A percentile compares a stretch with the other conserved stretches of the same genome.
Evolutionary conservation across 495 filamentous ascomycete genomes (phyloP).

Genomic region (Cryomyces minteri): DNA sequence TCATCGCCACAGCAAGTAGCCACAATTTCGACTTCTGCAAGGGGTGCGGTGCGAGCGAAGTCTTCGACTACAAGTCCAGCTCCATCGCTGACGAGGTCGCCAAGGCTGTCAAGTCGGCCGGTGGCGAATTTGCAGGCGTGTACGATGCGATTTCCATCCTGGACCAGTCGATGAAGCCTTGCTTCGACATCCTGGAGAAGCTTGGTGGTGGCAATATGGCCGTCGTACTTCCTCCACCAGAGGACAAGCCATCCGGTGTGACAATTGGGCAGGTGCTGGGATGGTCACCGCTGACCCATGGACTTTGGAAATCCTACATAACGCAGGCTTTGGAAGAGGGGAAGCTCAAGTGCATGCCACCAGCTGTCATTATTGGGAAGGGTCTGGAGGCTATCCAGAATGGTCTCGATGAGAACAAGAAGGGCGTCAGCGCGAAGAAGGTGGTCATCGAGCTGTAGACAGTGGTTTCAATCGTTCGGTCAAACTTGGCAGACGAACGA

Average conservation of each 20-base stretch:
- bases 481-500: too few relatives aligned
- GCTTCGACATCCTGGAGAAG: conserved; percentile 17
- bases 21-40: conserved; percentile 17
- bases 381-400: conserved; percentile 20
- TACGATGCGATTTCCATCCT: conserved; percentile 22
- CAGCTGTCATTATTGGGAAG: conserved; percentile 20
- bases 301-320: conserved; percentile 25
- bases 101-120: conserved; percentile 13
- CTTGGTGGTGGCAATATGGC: conserved; percentile 22
- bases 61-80: conserved; percentile 18
- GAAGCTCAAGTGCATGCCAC: conserved; percentile 20
- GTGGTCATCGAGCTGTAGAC: neutral
- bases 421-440: conserved; percentile 17
- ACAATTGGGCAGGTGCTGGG: conserved; percentile 10
- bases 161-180: conserved; percentile 2
- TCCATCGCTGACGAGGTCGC: conserved; percentile 18
- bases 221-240: conserved; percentile 18
- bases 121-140: conserved; percentile 19
- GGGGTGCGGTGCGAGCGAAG: conserved; percentile 13
- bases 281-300: conserved; percentile 25
- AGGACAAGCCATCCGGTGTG: conserved; percentile 20
- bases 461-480: too few relatives aligned
- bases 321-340: conserved; percentile 21
- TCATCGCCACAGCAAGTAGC: conserved; percentile 12
- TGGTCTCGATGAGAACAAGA: conserved; percentile 16